phyloP scores from a whole-genome alignment of 2,329 filamentous ascomycete species.

The Purpureocillium lavendulum region DNA sequence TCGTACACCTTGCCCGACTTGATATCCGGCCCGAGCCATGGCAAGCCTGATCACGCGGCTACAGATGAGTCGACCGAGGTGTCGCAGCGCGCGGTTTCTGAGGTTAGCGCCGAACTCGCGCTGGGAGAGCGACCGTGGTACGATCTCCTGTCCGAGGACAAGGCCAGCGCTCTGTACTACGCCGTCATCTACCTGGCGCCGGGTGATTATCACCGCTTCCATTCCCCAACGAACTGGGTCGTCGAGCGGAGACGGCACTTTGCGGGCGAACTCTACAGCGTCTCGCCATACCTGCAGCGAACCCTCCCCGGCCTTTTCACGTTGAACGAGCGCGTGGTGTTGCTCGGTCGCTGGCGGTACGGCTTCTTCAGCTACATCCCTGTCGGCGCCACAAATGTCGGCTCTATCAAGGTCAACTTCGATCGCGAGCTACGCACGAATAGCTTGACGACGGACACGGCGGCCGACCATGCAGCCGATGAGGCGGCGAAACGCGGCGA shows the following conservation, averaged over 20 bases:
- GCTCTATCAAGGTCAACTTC: constrained; percentile 95
- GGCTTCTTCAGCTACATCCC: constrained; percentile 96
- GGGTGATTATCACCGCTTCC: constrained; percentile 97
- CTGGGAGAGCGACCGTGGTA: constrained; percentile 65
- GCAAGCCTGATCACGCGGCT: constrained; percentile 38
- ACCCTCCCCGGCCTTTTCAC: constrained; percentile 92
- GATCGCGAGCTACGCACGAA: constrained; percentile 92
- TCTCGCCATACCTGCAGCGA: constrained; percentile 89
- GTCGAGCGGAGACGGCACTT: constrained; percentile 94
- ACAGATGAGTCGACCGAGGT: constrained; percentile 63
- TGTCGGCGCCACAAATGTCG: constrained; percentile 94
- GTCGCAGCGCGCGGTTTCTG: constrained; percentile 64
- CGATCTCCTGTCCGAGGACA: constrained; percentile 51
- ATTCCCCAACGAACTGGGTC: constrained; percentile 92
- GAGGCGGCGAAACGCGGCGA: constrained; percentile 69
- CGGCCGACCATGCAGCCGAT: constrained; percentile 77
- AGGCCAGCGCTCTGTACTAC: constrained; percentile 76
- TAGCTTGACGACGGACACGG: constrained; percentile 84
- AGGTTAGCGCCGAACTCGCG: constrained; percentile 78
- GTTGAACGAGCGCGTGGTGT: constrained; percentile 88
- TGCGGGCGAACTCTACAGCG: constrained; percentile 88
- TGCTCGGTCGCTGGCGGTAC: constrained; percentile 90
- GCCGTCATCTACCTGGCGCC: constrained; percentile 92
- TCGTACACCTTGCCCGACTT: constrained; percentile 86
- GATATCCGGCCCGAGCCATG: constrained; percentile 59